Base-by-base conservation (phyloP, 1,139 yeast species). In the Candida sanyaensis region DNA sequence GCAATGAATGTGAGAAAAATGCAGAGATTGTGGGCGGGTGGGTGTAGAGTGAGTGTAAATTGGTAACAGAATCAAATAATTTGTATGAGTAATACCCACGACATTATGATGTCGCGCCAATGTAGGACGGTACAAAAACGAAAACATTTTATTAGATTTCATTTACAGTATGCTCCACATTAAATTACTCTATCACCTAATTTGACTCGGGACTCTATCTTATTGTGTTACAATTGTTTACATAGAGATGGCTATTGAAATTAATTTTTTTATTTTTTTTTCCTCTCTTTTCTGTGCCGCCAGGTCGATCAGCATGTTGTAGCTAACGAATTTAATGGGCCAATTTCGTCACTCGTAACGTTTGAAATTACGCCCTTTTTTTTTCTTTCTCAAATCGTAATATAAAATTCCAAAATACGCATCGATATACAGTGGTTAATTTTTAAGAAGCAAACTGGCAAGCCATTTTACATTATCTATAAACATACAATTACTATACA, bases 111-210 rank as follows among this genome's bases (percentile, higher is more conserved):
- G 34, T 32, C 34, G 34, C 34, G 23, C n/a, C 6, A 21, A 4
- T 32, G 34, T 17, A 32, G 12, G 9, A 32, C 23, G 8, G 12
- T 32, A 12, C 17, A 32, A 26, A 46, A 39, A 23, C 33, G 28
- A 43, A 43, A 43, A 46, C 34, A 84, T 8, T n/a, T 30, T 30
- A n/a, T 32, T 32, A 6, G 2, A 2, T 17, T 12, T n/a, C 21
- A 12, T 32, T 17, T 6, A n/a, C n/a, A n/a, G n/a, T n/a, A 24
- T 36, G 29, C 36, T 32, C 13, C 39, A 36, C 39, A 24, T 36
- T 36, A 36, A 36, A 36, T 36, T 36, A 24, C 39, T n/a, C 24
- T 11, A 8, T 12, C 13, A 12, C 24, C 11, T 36, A 36, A 36
- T 36, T 36, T 36, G 39, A 36, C 39, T 36, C 39, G 39, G 28